Evolutionary conservation across 495 filamentous ascomycete species (phyloP).

Genomic region (Pyrenopolyporus hunteri): DNA sequence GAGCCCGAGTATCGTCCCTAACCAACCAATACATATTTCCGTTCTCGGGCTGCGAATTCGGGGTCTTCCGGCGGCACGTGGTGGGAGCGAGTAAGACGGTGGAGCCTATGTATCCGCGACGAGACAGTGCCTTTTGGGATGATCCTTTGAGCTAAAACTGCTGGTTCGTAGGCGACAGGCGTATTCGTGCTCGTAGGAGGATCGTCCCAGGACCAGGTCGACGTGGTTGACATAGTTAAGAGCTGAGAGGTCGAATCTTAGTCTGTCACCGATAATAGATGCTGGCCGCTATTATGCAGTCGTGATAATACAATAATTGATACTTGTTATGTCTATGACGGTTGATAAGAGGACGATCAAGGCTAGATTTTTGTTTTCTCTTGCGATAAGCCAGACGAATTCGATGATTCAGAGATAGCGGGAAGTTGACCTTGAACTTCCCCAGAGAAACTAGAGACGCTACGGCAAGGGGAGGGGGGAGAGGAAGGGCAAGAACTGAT

Average conservation of each 20-base stretch:
- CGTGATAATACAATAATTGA: constrained; percentile 10
- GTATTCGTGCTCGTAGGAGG: background rate
- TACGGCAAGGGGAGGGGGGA: background rate
- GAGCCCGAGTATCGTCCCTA: constrained; percentile 35
- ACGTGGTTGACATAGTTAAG: constrained; percentile 20
- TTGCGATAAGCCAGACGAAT: background rate
- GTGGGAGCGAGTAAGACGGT: constrained; percentile 23
- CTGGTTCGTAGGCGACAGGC: background rate
- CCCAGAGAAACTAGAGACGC: constrained; percentile 20
- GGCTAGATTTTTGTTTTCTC: too few relatives aligned
- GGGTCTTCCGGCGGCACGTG: constrained; percentile 23
- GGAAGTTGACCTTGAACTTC: background rate
- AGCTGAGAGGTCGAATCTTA: background rate
- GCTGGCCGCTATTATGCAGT: constrained; percentile 1
- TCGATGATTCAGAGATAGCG: background rate
- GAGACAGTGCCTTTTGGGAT: constrained; percentile 35
- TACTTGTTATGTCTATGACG: constrained; percentile 7
- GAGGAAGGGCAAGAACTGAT: constrained; percentile 14
- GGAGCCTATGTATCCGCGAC: constrained; percentile 31
- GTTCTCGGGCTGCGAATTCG: constrained; percentile 26
- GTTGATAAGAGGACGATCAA: constrained; percentile 1
- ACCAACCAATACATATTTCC: constrained; percentile 28
- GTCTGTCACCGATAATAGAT: background rate
- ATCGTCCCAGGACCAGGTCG: constrained; percentile 31
- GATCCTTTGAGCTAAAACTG: constrained; percentile 1